These are phyloP conservation scores for Epichloe baconii DNA, from an alignment of 2,329 filamentous ascomycete genomes.

Conservation along the genomic window DNA sequence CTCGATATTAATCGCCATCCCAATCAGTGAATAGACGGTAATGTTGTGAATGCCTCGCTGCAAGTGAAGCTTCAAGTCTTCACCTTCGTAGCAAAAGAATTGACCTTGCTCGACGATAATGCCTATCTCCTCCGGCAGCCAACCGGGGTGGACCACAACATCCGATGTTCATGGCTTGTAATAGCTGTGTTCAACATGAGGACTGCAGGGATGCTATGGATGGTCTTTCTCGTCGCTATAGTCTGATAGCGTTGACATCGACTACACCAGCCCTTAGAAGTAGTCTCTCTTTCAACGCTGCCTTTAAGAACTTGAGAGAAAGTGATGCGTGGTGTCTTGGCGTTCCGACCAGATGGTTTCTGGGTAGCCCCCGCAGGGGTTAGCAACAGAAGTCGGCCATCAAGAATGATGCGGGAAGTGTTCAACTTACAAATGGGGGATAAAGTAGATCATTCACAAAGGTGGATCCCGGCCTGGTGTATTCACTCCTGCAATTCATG, in stretches of 20 bases:
- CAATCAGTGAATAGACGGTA: constrained; percentile 81
- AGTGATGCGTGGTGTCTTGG: constrained; percentile 41
- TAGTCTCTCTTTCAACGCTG: constrained; percentile 80
- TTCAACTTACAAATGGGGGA: constrained; percentile 31
- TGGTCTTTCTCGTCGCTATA: constrained; percentile 70
- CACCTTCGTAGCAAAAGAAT: constrained; percentile 88
- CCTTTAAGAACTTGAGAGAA: constrained; percentile 91
- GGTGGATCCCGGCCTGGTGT: constrained; percentile 62
- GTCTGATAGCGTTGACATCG: constrained; percentile 85
- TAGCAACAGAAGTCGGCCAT: not conserved
- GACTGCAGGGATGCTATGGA: constrained; percentile 72
- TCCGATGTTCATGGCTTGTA: constrained; percentile 55
- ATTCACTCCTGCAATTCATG: constrained; percentile 78
- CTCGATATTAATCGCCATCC: constrained; percentile 81
- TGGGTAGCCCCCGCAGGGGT: constrained; percentile 11
- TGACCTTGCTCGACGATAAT: constrained; percentile 84
- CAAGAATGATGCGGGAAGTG: not conserved
- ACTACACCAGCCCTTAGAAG: constrained; percentile 85
- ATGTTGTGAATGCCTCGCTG: constrained; percentile 71
- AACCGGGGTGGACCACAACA: constrained; percentile 79
- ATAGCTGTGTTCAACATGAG: constrained; percentile 78
- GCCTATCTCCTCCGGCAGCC: constrained; percentile 88
- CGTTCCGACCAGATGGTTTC: constrained; percentile 35
- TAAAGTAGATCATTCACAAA: constrained; percentile 82
- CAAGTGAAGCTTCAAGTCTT: constrained; percentile 70